phyloP scores from a whole-genome alignment of 2,329 filamentous ascomycete species.

The Trichoderma atrobrunneum region DNA sequence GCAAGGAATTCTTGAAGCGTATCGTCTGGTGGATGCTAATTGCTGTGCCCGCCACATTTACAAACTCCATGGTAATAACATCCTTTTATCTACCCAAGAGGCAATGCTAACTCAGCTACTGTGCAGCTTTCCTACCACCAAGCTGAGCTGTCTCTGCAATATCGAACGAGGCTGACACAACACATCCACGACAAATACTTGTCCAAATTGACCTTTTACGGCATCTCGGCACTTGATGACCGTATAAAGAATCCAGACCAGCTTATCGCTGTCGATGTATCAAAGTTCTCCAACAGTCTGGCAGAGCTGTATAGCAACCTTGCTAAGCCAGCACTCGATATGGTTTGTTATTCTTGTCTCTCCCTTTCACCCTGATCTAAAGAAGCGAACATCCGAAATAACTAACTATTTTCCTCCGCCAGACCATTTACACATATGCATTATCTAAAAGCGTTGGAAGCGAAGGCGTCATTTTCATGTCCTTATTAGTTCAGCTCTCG shows the following conservation, averaged over 20 bases:
- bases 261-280: conserved; percentile 92
- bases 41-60: conserved; percentile 92
- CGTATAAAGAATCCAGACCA: conserved; percentile 98
- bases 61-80: conserved; percentile 86
- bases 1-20: conserved; percentile 81
- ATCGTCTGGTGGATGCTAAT: conserved; percentile 99
- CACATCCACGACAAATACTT: conserved; percentile 94
- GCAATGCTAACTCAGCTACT: neutral
- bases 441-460: conserved; percentile 93
- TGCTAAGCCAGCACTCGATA: conserved; percentile 90
- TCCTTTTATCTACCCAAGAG: neutral
- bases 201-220: conserved; percentile 97
- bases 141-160: conserved; percentile 88
- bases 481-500: conserved; percentile 86
- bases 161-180: conserved; percentile 89
- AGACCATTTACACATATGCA: conserved; percentile 90
- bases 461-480: conserved; percentile 94
- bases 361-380: neutral
- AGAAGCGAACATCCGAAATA: neutral
- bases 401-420: conserved; percentile 25
- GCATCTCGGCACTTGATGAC: conserved; percentile 90
- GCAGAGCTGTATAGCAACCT: conserved; percentile 95
- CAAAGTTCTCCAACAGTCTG: conserved; percentile 91
- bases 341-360: conserved; percentile 51
- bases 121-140: conserved; percentile 88